phyloP scores from a whole-genome alignment of 805 yeast species.

The Candida multigemmis region DNA sequence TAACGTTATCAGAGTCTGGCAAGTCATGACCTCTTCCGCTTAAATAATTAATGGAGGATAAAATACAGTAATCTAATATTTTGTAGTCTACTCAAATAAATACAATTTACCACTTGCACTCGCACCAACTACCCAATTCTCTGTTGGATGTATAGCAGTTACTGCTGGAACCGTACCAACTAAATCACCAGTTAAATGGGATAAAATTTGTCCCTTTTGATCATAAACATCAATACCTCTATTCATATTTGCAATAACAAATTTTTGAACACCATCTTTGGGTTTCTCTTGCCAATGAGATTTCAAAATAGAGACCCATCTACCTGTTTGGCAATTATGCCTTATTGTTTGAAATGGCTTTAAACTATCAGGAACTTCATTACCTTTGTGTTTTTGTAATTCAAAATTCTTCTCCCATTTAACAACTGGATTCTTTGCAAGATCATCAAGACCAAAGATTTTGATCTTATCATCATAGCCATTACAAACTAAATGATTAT shows the following conservation, averaged over 20 bases:
- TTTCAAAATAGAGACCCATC: conserved; percentile 92
- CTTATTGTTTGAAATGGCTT: conserved; percentile 56
- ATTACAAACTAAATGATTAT: conserved; percentile 71
- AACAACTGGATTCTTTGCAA: conserved; percentile 9
- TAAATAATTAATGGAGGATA: conserved; percentile 9
- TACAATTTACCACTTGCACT: conserved; percentile 88
- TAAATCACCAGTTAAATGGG: conserved; percentile 52
- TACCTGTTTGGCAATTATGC: conserved; percentile 94
- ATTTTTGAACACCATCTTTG: conserved; percentile 64
- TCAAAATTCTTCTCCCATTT: conserved; percentile 11
- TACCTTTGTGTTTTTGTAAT: conserved; percentile 3
- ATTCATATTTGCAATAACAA: conserved; percentile 91
- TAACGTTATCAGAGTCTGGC: conserved; percentile 99
- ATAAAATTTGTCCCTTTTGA: conserved; percentile 67
- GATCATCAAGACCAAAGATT: conserved; percentile 40
- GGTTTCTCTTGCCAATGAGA: conserved; percentile 80
- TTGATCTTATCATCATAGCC: conserved; percentile 86
- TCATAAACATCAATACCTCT: conserved; percentile 77
- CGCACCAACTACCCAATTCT: conserved; percentile 90
- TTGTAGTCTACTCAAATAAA: conserved; percentile 32
- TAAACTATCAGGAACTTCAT: conserved; percentile 28
- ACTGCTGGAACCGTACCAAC: conserved; percentile 95
- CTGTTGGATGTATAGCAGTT: conserved; percentile 68
- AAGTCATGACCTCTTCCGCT: conserved; percentile 85
- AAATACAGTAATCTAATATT: not conserved